Conservation (phyloP, 306 rosid genomes). For the Vigna radiata region DNA sequence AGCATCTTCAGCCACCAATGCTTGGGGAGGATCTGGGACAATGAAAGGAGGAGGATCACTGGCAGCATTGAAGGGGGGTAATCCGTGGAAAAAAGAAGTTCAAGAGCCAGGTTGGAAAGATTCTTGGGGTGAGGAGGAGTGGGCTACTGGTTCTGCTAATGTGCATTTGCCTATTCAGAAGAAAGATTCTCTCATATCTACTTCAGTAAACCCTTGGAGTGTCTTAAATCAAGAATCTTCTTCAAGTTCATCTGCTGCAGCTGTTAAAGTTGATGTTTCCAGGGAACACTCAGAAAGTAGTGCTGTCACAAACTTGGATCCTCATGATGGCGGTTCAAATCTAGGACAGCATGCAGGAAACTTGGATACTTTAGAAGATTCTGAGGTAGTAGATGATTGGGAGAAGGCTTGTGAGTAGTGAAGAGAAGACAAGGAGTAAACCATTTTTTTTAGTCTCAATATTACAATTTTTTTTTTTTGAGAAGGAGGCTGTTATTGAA, state of each 20-base stretch:
- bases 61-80: slow-evolving; percentile 58
- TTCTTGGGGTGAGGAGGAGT: slow-evolving; percentile 72
- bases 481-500: slow-evolving; percentile 6
- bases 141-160: slow-evolving; percentile 57
- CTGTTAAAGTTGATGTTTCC: slow-evolving; percentile 34
- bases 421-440: slow-evolving; percentile 10
- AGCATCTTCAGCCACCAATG: slow-evolving; percentile 59
- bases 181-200: slow-evolving; percentile 58
- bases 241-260: slow-evolving; percentile 51
- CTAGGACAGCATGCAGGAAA: slow-evolving; percentile 45
- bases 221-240: slow-evolving; percentile 58
- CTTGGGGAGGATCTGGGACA: slow-evolving; percentile 67
- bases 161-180: slow-evolving; percentile 63
- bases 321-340: slow-evolving; percentile 44
- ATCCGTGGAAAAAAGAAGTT: slow-evolving; percentile 75
- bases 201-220: slow-evolving; percentile 75
- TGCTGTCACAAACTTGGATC: slow-evolving; percentile 33
- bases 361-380: slow-evolving; percentile 45
- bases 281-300: slow-evolving; percentile 8
- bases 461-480: background rate
- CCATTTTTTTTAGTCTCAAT: background rate
- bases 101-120: slow-evolving; percentile 70
- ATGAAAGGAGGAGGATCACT: slow-evolving; percentile 55
- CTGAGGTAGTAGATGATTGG: slow-evolving; percentile 90
- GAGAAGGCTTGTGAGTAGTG: slow-evolving; percentile 74